These are phyloP conservation scores for Fusarium albidum DNA, from an alignment of 2,329 filamentous ascomycete genomes.

Conservation along the genomic window DNA sequence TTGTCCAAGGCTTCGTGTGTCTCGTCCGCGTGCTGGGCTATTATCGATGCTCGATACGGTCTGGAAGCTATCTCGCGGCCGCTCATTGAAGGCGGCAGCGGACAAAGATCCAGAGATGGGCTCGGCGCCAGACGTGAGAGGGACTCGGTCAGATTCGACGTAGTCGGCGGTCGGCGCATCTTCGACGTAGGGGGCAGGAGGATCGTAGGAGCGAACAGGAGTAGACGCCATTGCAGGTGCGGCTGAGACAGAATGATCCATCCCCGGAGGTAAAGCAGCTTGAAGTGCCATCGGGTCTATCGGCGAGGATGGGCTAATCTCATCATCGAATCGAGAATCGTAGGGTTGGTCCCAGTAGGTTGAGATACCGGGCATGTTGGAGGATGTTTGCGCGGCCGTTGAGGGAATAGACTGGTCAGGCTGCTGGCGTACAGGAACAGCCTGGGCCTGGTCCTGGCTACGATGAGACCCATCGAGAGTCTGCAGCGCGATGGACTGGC, in stretches of 20 bases:
- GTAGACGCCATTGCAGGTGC: conserved; percentile 29
- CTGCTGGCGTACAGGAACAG: conserved; percentile 19
- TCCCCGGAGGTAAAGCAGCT: conserved; percentile 62
- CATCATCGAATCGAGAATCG: conserved; percentile 47
- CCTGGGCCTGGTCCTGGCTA: conserved; percentile 16
- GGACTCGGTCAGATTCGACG: conserved; percentile 66
- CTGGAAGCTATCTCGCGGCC: conserved; percentile 64
- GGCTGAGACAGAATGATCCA: conserved; percentile 44
- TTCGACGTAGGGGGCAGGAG: conserved; percentile 48
- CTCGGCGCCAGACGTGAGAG: conserved; percentile 63
- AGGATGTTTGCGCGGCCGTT: conserved; percentile 31
- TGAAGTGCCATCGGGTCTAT: conserved; percentile 63
- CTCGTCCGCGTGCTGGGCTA: conserved; percentile 58
- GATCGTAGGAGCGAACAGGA: conserved; percentile 39
- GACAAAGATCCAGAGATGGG: conserved; percentile 61
- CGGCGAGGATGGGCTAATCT: conserved; percentile 54
- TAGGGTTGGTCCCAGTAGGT: conserved; percentile 63
- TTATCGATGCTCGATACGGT: conserved; percentile 64
- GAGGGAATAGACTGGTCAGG: conserved; percentile 12
- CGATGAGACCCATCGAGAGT: conserved; percentile 54
- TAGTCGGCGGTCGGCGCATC: conserved; percentile 46
- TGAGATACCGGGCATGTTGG: conserved; percentile 54
- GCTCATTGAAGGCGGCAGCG: conserved; percentile 50
- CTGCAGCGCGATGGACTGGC: conserved; percentile 74
- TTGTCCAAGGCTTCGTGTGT: conserved; percentile 62